phyloP scores from a whole-genome alignment of 176 grass and related monocot species.

The Melocanna baccifera region DNA sequence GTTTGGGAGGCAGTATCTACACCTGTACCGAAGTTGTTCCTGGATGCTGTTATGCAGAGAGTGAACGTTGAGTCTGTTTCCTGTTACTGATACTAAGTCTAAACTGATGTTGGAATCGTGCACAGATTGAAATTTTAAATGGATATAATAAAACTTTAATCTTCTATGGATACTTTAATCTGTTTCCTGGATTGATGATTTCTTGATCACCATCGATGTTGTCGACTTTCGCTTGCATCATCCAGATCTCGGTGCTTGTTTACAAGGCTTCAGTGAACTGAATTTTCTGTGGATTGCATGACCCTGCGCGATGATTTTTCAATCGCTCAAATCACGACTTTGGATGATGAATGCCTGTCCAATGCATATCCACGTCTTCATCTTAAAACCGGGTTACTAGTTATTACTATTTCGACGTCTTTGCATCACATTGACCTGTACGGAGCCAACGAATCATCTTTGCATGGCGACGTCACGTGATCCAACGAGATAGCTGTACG shows the following conservation, averaged over 20 bases:
- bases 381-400: no score
- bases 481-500: no score
- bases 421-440: no score
- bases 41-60: slow-evolving; percentile 22
- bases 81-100: background rate
- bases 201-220: background rate
- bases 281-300: background rate
- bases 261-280: background rate
- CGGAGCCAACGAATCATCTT: no score
- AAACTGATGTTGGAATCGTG: slow-evolving; percentile 6
- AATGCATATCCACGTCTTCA: no score
- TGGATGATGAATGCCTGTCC: background rate
- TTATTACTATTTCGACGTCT: no score
- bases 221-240: background rate
- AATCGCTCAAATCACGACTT: background rate
- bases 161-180: background rate
- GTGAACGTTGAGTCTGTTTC: background rate
- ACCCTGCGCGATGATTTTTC: background rate
- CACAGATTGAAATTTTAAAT: slow-evolving; percentile 19
- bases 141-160: slow-evolving; percentile 8
- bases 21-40: slow-evolving; percentile 23
- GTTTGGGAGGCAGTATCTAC: slow-evolving; percentile 25
- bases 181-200: background rate
- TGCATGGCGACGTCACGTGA: no score
- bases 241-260: background rate